Conservation (phyloP, 2,329 filamentous ascomycete genomes). For the Arthrobotrys sinensis region DNA sequence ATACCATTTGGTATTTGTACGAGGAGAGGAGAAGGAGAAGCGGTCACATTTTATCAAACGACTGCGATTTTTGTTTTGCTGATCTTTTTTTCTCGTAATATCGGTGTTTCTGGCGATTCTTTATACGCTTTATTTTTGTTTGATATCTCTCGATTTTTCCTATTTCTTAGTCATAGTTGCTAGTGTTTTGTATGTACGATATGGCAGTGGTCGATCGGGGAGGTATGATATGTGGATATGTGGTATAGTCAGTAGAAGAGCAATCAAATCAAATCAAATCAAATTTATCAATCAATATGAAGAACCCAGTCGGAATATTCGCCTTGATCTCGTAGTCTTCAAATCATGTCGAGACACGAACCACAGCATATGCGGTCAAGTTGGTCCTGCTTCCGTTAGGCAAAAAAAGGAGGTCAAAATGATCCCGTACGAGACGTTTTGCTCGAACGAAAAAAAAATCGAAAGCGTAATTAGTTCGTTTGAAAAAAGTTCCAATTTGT, state of each 20-base stretch:
- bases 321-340: background rate
- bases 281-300: constrained; percentile 6
- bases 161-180: constrained; percentile 6
- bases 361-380: background rate
- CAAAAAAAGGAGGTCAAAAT: no score
- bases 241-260: constrained; percentile 13
- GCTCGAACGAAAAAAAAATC: no score
- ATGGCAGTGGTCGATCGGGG: background rate
- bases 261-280: constrained; percentile 13
- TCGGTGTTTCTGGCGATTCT: constrained; percentile 22
- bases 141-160: background rate
- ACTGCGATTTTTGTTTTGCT: background rate
- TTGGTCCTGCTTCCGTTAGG: no score
- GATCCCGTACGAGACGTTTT: no score
- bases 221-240: constrained; percentile 2
- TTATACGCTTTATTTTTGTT: background rate
- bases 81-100: constrained; percentile 1
- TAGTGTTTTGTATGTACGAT: constrained; percentile 20
- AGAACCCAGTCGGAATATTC: background rate
- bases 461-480: no score
- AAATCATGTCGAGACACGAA: constrained; percentile 3
- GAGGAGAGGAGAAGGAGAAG: constrained; percentile 1
- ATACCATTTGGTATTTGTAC: background rate
- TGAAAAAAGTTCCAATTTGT: no score
- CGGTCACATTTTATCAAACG: no score